Base-by-base conservation (phyloP, 108 stramenopile species). In the Seminavis robusta region DNA sequence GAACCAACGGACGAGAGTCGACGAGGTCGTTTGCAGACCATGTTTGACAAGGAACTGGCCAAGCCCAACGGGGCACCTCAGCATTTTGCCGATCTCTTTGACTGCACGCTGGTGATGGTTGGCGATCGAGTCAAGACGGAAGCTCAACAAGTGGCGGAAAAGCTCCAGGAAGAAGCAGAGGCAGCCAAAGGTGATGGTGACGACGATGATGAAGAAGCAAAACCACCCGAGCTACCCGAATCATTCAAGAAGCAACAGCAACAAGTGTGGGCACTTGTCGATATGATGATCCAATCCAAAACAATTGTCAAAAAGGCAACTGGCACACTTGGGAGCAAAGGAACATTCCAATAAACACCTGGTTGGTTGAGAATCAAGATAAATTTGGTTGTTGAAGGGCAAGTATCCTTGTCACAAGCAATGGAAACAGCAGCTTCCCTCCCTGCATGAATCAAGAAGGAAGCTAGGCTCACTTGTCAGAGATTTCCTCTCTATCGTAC, bases 201-300 rank as follows among this genome's bases (percentile, higher is more conserved):
- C 29, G 30, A 50, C 11, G 56, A 59, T 1, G 55, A 38, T 3
- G 39, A 26, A 30, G 37, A 40, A 28, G 57, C 28, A 46, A 51
- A 52, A 55, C 15, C 21, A 52, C 32, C 59, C 20, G 40, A 62
- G 34, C 39, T 65, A 43, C 37, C n/a, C n/a, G n/a, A n/a, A n/a
- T n/a, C n/a, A n/a, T n/a, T n/a, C n/a, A n/a, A n/a, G n/a, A n/a
- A n/a, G 17, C 69, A 76, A 50, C 83, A 81, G 43, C 23, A 67
- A n/a, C 86, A 88, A 50, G 60, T 88, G 24, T 88, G 86, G 86
- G 86, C 81, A 10, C 50, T 87, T 52, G 74, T 91, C 11, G 90
- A 91, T 62, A 81, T 91, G 80, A 91, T 91, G 90, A 79, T 91
- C 4, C 90, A 91, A 52, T 68, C 65, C 25, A 91, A 91, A 39